A percentile compares a stretch with the other conserved stretches of the same genome.
phyloP scores from a whole-genome alignment of 2,329 filamentous ascomycete species.

The Myriosclerotinia scirpicola region DNA sequence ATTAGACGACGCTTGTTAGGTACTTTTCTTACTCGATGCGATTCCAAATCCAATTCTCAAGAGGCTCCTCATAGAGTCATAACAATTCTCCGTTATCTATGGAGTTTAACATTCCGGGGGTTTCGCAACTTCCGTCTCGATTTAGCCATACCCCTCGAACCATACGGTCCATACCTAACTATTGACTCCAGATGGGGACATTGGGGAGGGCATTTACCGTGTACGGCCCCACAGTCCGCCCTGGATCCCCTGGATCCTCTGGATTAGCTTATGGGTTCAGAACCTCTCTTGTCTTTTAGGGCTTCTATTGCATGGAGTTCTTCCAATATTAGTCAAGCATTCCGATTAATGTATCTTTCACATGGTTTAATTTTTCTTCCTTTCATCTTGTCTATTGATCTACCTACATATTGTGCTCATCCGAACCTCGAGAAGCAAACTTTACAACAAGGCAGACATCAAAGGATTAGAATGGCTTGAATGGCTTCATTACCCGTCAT shows the following conservation, averaged over 20 bases:
- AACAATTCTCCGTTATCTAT: too few species aligned
- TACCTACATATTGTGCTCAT: too few species aligned
- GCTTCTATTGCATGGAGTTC: neutral
- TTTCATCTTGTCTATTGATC: neutral
- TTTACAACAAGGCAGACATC: neutral
- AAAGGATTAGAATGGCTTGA: neutral
- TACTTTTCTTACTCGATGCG: constrained; percentile 6
- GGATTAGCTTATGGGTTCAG: constrained; percentile 7
- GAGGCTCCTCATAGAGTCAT: too few species aligned
- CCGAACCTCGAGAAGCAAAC: neutral
- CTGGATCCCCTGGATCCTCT: neutral
- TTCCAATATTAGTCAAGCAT: too few species aligned
- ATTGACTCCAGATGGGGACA: too few species aligned
- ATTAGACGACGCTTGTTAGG: neutral
- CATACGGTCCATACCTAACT: too few species aligned
- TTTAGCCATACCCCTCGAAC: too few species aligned
- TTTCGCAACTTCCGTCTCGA: too few species aligned
- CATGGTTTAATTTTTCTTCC: neutral
- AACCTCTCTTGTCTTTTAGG: constrained; percentile 12
- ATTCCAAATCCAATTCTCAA: too few species aligned
- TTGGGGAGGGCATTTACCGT: too few species aligned
- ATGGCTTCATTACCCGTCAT: neutral
- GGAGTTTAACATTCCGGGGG: too few species aligned
- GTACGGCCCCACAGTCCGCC: constrained; percentile 3
- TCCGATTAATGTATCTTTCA: too few species aligned